Percentiles rank a stretch among this genome's conserved stretches.
These are phyloP conservation scores for Aureobasidium melanogenum DNA, from an alignment of 2,329 filamentous ascomycete genomes.

Conservation along the genomic window DNA sequence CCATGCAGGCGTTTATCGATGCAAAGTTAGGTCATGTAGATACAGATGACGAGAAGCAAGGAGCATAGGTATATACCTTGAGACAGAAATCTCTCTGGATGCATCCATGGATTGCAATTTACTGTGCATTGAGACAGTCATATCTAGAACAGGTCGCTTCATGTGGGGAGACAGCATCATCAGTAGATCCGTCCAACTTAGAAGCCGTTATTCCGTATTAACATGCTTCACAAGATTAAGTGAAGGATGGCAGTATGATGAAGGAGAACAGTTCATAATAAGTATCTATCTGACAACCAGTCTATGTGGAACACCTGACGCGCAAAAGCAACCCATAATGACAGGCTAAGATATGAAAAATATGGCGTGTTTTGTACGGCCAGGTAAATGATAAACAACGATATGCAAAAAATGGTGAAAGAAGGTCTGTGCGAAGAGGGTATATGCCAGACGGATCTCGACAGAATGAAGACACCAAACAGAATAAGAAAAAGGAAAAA, in stretches of 20 bases:
- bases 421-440: background rate
- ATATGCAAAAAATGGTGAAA: background rate
- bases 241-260: background rate
- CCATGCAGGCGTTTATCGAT: conserved; percentile 48
- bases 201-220: too few species aligned
- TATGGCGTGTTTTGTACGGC: background rate
- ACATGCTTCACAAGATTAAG: background rate
- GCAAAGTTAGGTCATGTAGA: background rate
- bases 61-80: background rate
- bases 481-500: background rate
- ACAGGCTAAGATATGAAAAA: background rate
- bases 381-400: background rate
- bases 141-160: too few species aligned
- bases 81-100: background rate
- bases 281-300: background rate
- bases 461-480: background rate
- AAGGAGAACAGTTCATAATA: background rate
- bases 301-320: background rate
- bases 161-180: too few species aligned
- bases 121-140: too few species aligned
- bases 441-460: background rate
- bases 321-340: background rate
- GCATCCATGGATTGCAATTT: too few species aligned
- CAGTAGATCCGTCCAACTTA: too few species aligned
- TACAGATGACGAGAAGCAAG: background rate